Evolutionary conservation across 2,329 filamentous ascomycete genomes (phyloP), one percentile per base, ranked within the genome.

Genomic region (Trichoderma cornu-damae): DNA sequence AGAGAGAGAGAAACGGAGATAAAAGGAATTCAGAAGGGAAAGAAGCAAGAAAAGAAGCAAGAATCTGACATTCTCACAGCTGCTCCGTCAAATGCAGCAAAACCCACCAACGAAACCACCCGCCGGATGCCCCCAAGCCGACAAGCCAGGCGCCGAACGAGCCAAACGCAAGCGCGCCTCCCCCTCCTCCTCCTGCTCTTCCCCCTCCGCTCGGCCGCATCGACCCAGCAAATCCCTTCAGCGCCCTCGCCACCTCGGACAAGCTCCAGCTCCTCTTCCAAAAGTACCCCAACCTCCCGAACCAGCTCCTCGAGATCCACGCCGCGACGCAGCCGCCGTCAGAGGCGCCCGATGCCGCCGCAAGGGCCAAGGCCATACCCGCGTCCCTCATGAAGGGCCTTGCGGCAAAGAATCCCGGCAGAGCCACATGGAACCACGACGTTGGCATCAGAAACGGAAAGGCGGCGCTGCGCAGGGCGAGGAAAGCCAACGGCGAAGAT

Each of bases 51-150:
- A 24, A 14, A 9, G 7, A 3, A 38, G 24, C 4, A 30, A 30
- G 12, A 3, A 22, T 38, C 42, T 38, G 22, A 38, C 34, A 7
- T 61, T 65, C 40, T 38, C 52, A 16, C 49, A 84, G 82, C 65
- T 86, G 83, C 66, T 86, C 82, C 1, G 75, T 86, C 38, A 66
- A 75, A 18, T 86, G 83, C 68, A 82, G 76, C 59, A 81, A 75
- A 62, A 63, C 70, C 46, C 80, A 83, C 66, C 76, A 75, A 37
- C 74, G 77, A 42, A 78, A 75, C 54, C 76, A 81, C 62, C 77
- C 77, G 3, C 69, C 72, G 54, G 70, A 78, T 38, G 67, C 69
- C 11, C 51, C 68, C 30, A 59, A 65, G 30, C 63, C 66, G 34
- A 22, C 20, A 38, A 18, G 14, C 20, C 47, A 64, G 24, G 62